These are phyloP conservation scores for Lactifluus piperatus DNA, from an alignment of 768 basidiomycete genomes.

Conservation along the genomic window DNA sequence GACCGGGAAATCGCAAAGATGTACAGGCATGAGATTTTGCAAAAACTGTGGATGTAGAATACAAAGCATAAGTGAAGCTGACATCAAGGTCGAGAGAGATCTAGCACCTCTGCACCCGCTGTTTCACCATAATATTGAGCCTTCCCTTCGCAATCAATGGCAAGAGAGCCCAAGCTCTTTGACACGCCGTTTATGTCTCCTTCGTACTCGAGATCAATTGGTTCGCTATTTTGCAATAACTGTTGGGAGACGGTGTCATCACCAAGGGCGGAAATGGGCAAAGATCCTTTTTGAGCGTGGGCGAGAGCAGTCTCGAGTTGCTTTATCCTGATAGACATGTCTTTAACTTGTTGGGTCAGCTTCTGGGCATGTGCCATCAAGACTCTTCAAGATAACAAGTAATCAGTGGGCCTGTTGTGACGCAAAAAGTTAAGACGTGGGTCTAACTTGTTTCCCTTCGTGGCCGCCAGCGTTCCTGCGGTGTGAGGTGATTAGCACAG, in stretches of 20 bases:
- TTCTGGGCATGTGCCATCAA: conserved; percentile 43
- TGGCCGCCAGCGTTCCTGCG: conserved; percentile 40
- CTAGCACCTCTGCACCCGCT: conserved; percentile 42
- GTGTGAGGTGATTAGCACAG: not conserved
- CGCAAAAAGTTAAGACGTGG: not conserved
- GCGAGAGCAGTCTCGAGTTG: conserved; percentile 39
- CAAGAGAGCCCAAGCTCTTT: conserved; percentile 39
- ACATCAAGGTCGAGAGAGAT: not conserved
- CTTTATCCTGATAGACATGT: conserved; percentile 33
- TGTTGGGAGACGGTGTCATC: not conserved
- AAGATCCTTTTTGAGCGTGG: conserved; percentile 21
- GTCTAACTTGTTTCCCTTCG: conserved; percentile 47
- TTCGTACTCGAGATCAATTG: conserved; percentile 3
- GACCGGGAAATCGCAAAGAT: not conserved
- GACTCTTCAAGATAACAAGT: conserved; percentile 30
- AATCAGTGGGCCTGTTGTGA: not conserved
- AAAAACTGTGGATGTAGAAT: conserved; percentile 23
- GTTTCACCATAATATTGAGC: conserved; percentile 43
- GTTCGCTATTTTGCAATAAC: not conserved
- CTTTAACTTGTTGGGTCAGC: conserved; percentile 39
- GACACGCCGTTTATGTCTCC: conserved; percentile 27
- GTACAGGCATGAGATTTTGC: conserved; percentile 18
- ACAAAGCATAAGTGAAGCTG: not conserved
- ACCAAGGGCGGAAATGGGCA: conserved; percentile 20
- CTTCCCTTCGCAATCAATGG: conserved; percentile 41